phyloP scores from a whole-genome alignment of 768 basidiomycete genomes.

The Clitopilus hobsonii region DNA sequence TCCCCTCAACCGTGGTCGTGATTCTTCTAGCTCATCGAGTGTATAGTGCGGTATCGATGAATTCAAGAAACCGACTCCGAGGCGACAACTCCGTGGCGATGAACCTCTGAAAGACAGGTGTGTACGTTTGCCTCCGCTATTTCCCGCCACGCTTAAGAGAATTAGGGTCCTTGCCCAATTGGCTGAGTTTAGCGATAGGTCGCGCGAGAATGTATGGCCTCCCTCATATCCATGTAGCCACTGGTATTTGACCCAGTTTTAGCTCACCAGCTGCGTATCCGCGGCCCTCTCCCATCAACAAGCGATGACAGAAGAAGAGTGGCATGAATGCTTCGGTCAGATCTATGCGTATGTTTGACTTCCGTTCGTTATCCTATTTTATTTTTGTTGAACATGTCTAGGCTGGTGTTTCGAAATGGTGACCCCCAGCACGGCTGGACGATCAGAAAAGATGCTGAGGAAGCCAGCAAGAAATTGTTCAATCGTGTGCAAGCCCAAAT shows the following conservation, averaged over 20 bases:
- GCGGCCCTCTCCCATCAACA: neutral
- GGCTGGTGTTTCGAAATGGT: constrained; percentile 17
- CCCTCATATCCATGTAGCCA: too few species aligned
- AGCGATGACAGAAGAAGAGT: neutral
- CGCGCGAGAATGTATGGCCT: too few species aligned
- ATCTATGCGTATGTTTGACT: constrained; percentile 12
- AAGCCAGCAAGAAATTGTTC: constrained; percentile 7
- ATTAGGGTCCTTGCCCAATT: too few species aligned
- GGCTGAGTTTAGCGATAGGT: too few species aligned
- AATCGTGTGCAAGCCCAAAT: constrained; percentile 6
- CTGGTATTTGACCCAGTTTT: neutral
- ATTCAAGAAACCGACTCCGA: neutral
- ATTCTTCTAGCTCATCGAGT: neutral
- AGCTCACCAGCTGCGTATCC: neutral
- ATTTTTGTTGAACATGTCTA: neutral
- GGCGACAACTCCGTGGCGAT: neutral
- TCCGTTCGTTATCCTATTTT: neutral
- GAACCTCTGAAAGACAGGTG: neutral
- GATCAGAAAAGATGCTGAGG: constrained; percentile 11
- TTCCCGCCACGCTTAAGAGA: neutral
- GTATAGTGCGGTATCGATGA: constrained; percentile 7
- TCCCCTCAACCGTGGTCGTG: neutral
- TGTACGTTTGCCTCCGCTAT: neutral
- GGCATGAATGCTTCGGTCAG: constrained; percentile 13
- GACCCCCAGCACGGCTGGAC: constrained; percentile 18